Percentiles rank a stretch among this genome's conserved stretches.
phyloP scores from a whole-genome alignment of 2,329 filamentous ascomycete species.

The Ascocoryne sarcoides region DNA sequence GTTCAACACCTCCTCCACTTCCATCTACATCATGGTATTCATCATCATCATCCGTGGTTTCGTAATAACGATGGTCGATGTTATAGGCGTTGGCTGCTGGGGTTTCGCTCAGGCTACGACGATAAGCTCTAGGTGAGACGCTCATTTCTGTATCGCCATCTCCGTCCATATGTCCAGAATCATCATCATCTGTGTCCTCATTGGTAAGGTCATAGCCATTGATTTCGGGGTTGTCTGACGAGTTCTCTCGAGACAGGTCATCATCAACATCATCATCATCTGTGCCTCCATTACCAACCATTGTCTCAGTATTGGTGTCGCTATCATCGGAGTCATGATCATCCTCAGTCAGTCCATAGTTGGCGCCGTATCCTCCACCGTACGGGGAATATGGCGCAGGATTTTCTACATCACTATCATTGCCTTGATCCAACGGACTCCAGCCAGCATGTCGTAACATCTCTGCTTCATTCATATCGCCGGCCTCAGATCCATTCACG shows the following conservation, averaged over 20 bases:
- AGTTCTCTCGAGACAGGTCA: conserved; percentile 13
- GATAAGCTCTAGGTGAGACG: conserved; percentile 16
- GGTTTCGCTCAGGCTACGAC: conserved; percentile 10
- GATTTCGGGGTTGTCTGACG: conserved; percentile 16
- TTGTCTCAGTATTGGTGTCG: conserved; percentile 8
- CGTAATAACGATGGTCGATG: background rate
- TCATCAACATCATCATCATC: conserved; percentile 24
- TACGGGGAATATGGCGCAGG: conserved; percentile 7
- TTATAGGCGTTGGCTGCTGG: conserved; percentile 4
- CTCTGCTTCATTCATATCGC: conserved; percentile 21
- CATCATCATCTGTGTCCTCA: conserved; percentile 17
- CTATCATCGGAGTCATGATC: conserved; percentile 1
- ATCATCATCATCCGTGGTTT: background rate
- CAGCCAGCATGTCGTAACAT: conserved; percentile 23
- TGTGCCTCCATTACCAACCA: conserved; percentile 17
- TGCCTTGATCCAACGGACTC: conserved; percentile 28
- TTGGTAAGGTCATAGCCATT: conserved; percentile 1
- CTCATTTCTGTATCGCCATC: conserved; percentile 31
- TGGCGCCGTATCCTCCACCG: conserved; percentile 3
- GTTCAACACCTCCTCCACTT: background rate
- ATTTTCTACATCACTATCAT: conserved; percentile 23
- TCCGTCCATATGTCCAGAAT: conserved; percentile 21
- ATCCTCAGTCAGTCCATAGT: conserved; percentile 3
- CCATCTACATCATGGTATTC: background rate
- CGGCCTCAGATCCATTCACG: conserved; percentile 23